A percentile compares a stretch with the other conserved stretches of the same genome.
phyloP scores from a whole-genome alignment of 2,329 filamentous ascomycete species.

The Aspergillus udagawae region DNA sequence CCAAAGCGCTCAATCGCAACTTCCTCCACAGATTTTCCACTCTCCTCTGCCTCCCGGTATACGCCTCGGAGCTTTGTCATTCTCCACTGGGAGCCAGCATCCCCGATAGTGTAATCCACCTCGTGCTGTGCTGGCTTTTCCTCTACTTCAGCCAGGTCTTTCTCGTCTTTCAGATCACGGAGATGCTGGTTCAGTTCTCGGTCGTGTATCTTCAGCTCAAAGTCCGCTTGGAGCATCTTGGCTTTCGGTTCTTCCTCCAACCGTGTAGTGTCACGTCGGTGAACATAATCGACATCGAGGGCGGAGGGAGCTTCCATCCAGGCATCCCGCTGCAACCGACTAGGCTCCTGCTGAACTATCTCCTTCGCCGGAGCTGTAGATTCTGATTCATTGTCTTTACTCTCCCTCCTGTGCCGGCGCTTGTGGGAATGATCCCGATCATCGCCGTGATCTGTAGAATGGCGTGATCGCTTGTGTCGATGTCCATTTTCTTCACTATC shows the following conservation, averaged over 20 bases:
- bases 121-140: constrained; percentile 56
- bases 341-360: constrained; percentile 38
- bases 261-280: constrained; percentile 57
- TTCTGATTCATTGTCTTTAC: constrained; percentile 42
- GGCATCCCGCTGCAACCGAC: constrained; percentile 64
- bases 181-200: constrained; percentile 77
- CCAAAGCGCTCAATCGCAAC: constrained; percentile 80
- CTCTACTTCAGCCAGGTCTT: constrained; percentile 50
- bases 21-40: constrained; percentile 69
- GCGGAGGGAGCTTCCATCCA: constrained; percentile 93
- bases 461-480: constrained; percentile 62
- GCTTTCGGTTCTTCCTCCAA: constrained; percentile 42
- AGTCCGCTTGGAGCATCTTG: constrained; percentile 50
- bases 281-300: constrained; percentile 73
- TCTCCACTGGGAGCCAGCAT: constrained; percentile 85
- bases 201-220: constrained; percentile 68
- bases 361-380: constrained; percentile 25
- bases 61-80: constrained; percentile 92
- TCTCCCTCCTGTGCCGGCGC: constrained; percentile 40
- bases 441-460: constrained; percentile 50
- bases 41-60: constrained; percentile 73
- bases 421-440: constrained; percentile 47
- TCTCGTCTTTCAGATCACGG: constrained; percentile 57
- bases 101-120: constrained; percentile 81
- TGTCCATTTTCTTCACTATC: constrained; percentile 52